phyloP scores from a whole-genome alignment of 768 basidiomycete species.

The Coprinopsis marcescibilis region DNA sequence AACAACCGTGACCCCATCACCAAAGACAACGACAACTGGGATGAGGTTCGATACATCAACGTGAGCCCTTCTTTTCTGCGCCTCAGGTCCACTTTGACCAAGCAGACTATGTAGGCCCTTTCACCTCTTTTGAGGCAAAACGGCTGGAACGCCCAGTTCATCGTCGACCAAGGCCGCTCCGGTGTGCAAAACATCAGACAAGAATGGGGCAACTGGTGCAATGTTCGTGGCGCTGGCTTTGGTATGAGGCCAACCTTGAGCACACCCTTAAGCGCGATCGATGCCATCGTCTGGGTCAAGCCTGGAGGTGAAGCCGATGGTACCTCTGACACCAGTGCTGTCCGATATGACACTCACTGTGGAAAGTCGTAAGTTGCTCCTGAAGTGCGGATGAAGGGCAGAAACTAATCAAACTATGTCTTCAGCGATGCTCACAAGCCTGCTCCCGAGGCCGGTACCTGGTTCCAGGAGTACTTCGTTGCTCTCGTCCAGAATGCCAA shows the following conservation, averaged over 20 bases:
- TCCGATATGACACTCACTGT: constrained; percentile 50
- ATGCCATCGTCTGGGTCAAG: constrained; percentile 63
- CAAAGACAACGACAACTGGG: constrained; percentile 53
- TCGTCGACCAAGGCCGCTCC: constrained; percentile 63
- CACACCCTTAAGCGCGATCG: constrained; percentile 50
- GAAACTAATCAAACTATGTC: not conserved
- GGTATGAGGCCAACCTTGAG: constrained; percentile 52
- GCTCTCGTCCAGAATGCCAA: constrained; percentile 49
- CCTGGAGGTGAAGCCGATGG: constrained; percentile 66
- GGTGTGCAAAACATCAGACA: constrained; percentile 57
- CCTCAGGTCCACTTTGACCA: not conserved
- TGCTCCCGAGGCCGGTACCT: constrained; percentile 58
- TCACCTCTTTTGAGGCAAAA: constrained; percentile 35
- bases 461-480: constrained; percentile 67
- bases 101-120: constrained; percentile 33
- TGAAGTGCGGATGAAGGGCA: not conserved
- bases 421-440: constrained; percentile 46
- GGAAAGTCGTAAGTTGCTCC: constrained; percentile 35
- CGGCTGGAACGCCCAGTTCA: constrained; percentile 57
- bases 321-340: constrained; percentile 48
- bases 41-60: constrained; percentile 55
- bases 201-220: constrained; percentile 66
- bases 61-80: constrained; percentile 21
- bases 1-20: constrained; percentile 55
- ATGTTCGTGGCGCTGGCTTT: constrained; percentile 59